Base-by-base conservation (phyloP, 2,329 filamentous ascomycete species). In the Taxawa tesnikishii region DNA sequence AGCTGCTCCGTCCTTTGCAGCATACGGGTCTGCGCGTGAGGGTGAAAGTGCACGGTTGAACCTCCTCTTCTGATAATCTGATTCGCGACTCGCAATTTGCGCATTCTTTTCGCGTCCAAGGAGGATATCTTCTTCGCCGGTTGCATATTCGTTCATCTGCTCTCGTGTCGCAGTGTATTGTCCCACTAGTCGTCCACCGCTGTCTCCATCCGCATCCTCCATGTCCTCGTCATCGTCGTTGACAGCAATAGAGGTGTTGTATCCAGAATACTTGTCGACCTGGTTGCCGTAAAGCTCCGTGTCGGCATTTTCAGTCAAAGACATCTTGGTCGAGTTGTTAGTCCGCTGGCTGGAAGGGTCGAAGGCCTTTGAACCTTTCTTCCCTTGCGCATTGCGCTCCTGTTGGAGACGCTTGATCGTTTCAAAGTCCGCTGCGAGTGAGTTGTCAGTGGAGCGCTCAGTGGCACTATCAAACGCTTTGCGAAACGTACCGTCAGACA, bases 41-140 rank as follows among this genome's bases (percentile, higher is more conserved):
- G 87, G 85, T 14, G 84, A 90, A 41, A 96, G 67, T 32, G 74
- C 77, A 39, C 90, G 84, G 54, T 94, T 79, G 56, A 93, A 92
- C 38, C 87, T 77, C 43, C 87, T 83, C 62, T 93, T 94, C 61
- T 98, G 92, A 55, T 98, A 98, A 52, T 96, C 88, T 41, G 85
- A 92, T 65, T 96, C 88, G 49, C 90, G 80, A 53, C 92, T 88
- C 39, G 79, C 69, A 51, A 98, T 96, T 47, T 88, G 79, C 36
- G 81, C 85, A 55, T 84, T 83, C 60, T 88, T 83, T 65, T 96
- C 90, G 45, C 79, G 75, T 27, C 80, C 82, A 31, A 85, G 70
- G 40, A 98, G 67, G 5, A 88, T 79, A 49, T 98, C 92, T 37
- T 88, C 84, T 54, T 93, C 88, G 15, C 88, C 83, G 26, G 83